phyloP scores from a whole-genome alignment of 495 filamentous ascomycete genomes.

The Venustampulla echinocandica region DNA sequence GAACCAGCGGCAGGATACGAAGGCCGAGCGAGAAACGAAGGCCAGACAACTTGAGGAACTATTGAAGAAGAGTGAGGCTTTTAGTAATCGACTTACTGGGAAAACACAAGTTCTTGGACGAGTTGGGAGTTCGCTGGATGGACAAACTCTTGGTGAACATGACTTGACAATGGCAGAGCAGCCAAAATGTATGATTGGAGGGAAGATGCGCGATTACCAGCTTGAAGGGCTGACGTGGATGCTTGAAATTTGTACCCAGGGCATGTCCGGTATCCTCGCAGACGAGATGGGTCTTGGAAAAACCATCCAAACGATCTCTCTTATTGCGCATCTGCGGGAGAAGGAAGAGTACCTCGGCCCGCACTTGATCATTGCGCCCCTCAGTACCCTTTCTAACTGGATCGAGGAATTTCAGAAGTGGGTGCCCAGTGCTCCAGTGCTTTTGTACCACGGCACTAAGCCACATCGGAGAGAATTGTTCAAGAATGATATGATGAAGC shows the following conservation, averaged over 20 bases:
- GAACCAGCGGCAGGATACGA: conserved; percentile 32
- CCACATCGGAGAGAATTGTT: conserved; percentile 65
- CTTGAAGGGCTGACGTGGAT: conserved; percentile 93
- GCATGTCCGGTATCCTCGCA: conserved; percentile 87
- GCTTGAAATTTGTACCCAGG: conserved; percentile 71
- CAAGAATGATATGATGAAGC: conserved; percentile 36
- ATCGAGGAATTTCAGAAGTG: conserved; percentile 88
- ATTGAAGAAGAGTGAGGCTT: conserved; percentile 27
- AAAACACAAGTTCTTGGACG: conserved; percentile 47
- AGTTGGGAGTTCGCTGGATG: conserved; percentile 43
- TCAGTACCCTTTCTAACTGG: conserved; percentile 94
- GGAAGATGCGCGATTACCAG: conserved; percentile 89
- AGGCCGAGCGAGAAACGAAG: conserved; percentile 42
- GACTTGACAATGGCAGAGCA: conserved; percentile 74
- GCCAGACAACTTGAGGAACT: conserved; percentile 43
- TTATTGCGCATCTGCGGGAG: conserved; percentile 83
- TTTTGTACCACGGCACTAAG: conserved; percentile 83
- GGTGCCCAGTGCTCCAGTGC: conserved; percentile 76
- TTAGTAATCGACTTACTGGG: conserved; percentile 44
- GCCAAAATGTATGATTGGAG: conserved; percentile 74
- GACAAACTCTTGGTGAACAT: conserved; percentile 59
- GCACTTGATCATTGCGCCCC: conserved; percentile 79
- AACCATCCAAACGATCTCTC: conserved; percentile 87
- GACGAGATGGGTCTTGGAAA: conserved; percentile 98
- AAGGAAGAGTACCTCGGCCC: conserved; percentile 73